Conservation (phyloP, 202 grass and related monocot genomes). For the Cymbopogon flexuosus region DNA sequence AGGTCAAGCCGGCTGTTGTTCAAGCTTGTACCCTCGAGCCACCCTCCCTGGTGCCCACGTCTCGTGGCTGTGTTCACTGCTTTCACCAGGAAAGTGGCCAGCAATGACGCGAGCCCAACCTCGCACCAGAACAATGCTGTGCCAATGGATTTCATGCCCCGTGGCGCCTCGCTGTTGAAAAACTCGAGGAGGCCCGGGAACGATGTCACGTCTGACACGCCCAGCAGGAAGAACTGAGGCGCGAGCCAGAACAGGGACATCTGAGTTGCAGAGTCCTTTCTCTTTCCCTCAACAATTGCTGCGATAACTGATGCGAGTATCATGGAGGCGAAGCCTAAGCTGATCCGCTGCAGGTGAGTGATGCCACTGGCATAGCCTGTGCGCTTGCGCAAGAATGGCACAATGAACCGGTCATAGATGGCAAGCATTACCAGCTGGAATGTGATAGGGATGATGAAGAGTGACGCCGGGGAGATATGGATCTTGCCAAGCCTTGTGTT, state of each 20-base stretch:
- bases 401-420: constrained; percentile 53
- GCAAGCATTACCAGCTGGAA: constrained; percentile 55
- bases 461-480: constrained; percentile 55
- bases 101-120: constrained; percentile 41
- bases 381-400: constrained; percentile 44
- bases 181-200: constrained; percentile 69
- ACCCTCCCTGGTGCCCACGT: constrained; percentile 33
- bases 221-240: constrained; percentile 53
- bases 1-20: constrained; percentile 61
- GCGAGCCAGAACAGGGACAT: constrained; percentile 63
- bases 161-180: constrained; percentile 65
- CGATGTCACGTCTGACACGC: constrained; percentile 57
- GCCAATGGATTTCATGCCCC: constrained; percentile 64
- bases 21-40: constrained; percentile 64
- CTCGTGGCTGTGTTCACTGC: constrained; percentile 54
- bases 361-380: constrained; percentile 53
- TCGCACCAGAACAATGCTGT: constrained; percentile 54
- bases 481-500: constrained; percentile 62
- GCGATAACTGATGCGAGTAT: constrained; percentile 39
- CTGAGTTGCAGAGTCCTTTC: constrained; percentile 31
- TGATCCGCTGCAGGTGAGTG: constrained; percentile 56
- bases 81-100: constrained; percentile 49
- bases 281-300: constrained; percentile 50
- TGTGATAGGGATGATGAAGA: constrained; percentile 52
- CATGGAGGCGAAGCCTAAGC: constrained; percentile 43